Base-by-base conservation (phyloP, 495 filamentous ascomycete species). In the Pyronema omphalodes region DNA sequence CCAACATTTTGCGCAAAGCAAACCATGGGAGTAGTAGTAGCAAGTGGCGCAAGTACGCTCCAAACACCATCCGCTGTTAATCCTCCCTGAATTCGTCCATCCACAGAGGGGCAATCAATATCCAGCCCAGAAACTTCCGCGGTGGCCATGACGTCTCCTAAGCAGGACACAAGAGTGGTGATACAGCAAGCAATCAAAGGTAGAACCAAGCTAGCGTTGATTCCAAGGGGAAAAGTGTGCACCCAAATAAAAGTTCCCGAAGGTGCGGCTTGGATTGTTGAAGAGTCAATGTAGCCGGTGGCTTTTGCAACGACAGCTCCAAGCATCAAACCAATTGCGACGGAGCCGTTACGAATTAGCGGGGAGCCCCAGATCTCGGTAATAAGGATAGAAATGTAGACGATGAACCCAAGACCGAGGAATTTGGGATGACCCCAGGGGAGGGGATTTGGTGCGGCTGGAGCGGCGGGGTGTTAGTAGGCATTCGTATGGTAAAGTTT, bases 121-220 rank as follows among this genome's bases (percentile, higher is more conserved):
- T 65, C 62, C 14, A 70, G 64, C n/a, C 63, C 63, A 6, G 60
- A 65, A 7, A 70, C 67, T 37, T 69, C 67, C 0, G 67, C 67
- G 1, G 68, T 70, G 33, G 68, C 67, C 6, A 70, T 58, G 14
- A 70, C 67, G 37, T 70, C 68, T 0, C 67, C 67, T 29, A 70
- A 62, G 37, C 67, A 69, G 37, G 53, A 57, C 14, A 69, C 67
- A 5, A 66, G 62, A 47, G 73, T 72, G 36, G 72, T 74, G 18
- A 73, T 64, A 39, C 73, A 75, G 62, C 73, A 68, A 17, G 73
- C 73, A 12, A 70, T 57, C 9, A 70, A 40, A 0, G 67, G 68
- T 3, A 70, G 55, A 12, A 70, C 67, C n/a, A 70, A 53, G 7
- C 60, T 59, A 11, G 66, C 67, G 35, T 67, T 64, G 9, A 69